A percentile compares a stretch with the other conserved stretches of the same genome.
These are phyloP conservation scores for Tubosaeta sp. DNA, from an alignment of 768 basidiomycete genomes.

Conservation along the genomic window DNA sequence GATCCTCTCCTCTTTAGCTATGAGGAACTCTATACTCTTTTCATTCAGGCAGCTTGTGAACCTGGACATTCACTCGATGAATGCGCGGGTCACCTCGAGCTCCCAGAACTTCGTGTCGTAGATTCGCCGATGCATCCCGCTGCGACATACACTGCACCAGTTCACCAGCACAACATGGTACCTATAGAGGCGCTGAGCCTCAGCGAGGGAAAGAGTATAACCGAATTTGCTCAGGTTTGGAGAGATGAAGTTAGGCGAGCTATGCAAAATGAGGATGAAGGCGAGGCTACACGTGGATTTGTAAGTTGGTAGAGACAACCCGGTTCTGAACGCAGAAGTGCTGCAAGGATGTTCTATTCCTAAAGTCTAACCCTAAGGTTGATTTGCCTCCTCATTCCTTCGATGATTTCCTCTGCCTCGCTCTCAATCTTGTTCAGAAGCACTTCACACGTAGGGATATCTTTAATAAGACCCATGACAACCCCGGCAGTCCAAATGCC, in stretches of 20 bases:
- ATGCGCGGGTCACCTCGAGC: constrained; percentile 1
- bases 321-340: neutral
- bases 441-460: constrained; percentile 78
- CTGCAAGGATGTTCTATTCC: constrained; percentile 1
- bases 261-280: constrained; percentile 15
- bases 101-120: constrained; percentile 59
- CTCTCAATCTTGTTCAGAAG: constrained; percentile 65
- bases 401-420: constrained; percentile 70
- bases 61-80: neutral
- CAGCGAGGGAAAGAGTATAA: constrained; percentile 66
- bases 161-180: constrained; percentile 83
- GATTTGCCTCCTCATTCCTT: constrained; percentile 34
- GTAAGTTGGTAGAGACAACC: neutral
- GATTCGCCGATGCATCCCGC: constrained; percentile 72
- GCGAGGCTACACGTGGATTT: neutral
- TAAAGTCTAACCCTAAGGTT: constrained; percentile 21
- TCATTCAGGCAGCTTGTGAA: constrained; percentile 11
- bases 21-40: constrained; percentile 56
- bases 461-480: constrained; percentile 67
- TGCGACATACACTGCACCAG: constrained; percentile 62
- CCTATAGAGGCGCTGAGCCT: constrained; percentile 84
- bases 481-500: constrained; percentile 83
- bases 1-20: constrained; percentile 86
- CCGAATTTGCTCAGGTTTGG: constrained; percentile 70
- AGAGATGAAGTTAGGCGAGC: constrained; percentile 46